A percentile compares a stretch with the other conserved stretches of the same genome.
These are phyloP conservation scores for Boletellus sp. DNA, from an alignment of 768 basidiomycete species.

Conservation along the genomic window DNA sequence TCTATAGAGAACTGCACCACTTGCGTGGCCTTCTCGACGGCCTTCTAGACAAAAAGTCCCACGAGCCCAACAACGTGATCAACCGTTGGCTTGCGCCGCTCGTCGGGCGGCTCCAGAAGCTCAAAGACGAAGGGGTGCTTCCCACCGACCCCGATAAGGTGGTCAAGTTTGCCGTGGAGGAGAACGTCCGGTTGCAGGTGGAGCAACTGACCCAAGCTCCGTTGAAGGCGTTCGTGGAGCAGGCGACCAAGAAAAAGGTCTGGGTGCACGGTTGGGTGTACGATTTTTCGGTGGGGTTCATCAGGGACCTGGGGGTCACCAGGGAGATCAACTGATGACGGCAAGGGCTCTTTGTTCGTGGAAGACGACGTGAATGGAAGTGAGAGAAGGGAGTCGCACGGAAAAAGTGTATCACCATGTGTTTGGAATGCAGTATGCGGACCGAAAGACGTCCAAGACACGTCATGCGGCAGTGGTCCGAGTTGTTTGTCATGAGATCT, in stretches of 20 bases:
- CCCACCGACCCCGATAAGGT: constrained; percentile 30
- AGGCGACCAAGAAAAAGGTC: constrained; percentile 39
- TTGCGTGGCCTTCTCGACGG: constrained; percentile 14
- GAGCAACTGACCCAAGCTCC: constrained; percentile 30
- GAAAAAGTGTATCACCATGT: too few relatives aligned
- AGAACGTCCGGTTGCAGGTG: constrained; percentile 57
- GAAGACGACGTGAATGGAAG: too few relatives aligned
- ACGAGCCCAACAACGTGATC: constrained; percentile 45
- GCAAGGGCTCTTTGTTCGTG: too few relatives aligned
- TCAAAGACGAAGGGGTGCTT: constrained; percentile 26
- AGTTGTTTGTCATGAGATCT: too few relatives aligned
- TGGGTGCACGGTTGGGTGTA: constrained; percentile 75
- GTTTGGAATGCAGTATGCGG: too few relatives aligned
- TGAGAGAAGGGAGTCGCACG: too few relatives aligned
- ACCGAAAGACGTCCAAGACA: too few relatives aligned
- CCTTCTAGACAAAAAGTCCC: constrained; percentile 9
- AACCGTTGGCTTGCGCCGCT: constrained; percentile 72
- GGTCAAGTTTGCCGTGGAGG: constrained; percentile 38
- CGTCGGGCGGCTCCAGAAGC: constrained; percentile 44
- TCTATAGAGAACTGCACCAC: not conserved
- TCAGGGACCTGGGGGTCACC: constrained; percentile 55
- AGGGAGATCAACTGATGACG: constrained; percentile 29
- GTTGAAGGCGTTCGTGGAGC: constrained; percentile 37
- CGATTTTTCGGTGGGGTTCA: constrained; percentile 52
- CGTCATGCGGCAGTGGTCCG: too few relatives aligned